phyloP scores from a whole-genome alignment of 352 stramenopile genomes.

The Phytophthora foliorum region DNA sequence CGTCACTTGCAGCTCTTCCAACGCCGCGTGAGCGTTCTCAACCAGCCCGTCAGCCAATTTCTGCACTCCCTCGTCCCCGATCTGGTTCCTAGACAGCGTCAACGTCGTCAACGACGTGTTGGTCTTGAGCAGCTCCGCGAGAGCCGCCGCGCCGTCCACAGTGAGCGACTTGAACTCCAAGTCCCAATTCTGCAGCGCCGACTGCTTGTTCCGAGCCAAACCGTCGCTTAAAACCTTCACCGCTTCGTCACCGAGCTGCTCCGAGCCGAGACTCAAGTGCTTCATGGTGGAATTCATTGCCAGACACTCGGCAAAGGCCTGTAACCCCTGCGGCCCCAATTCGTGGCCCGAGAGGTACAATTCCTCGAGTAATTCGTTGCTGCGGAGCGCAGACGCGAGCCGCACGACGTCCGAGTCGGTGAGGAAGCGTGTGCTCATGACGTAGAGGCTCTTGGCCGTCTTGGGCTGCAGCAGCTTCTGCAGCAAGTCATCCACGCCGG shows the following conservation, averaged over 20 bases:
- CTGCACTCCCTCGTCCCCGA: slow-evolving; percentile 56
- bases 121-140: slow-evolving; percentile 62
- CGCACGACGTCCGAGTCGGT: slow-evolving; percentile 58
- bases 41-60: slow-evolving; percentile 48
- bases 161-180: slow-evolving; percentile 79
- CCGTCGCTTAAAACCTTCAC: slow-evolving; percentile 57
- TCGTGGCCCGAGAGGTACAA: slow-evolving; percentile 83
- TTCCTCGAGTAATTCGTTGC: slow-evolving; percentile 73
- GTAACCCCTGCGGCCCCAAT: slow-evolving; percentile 49
- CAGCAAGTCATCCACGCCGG: slow-evolving; percentile 80
- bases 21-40: slow-evolving; percentile 39
- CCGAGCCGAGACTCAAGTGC: slow-evolving; percentile 73
- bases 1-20: slow-evolving; percentile 57
- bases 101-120: slow-evolving; percentile 60
- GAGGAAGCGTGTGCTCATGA: slow-evolving; percentile 79
- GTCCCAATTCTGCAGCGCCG: slow-evolving; percentile 68
- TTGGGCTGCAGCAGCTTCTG: slow-evolving; percentile 67
- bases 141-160: slow-evolving; percentile 47
- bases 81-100: slow-evolving; percentile 69
- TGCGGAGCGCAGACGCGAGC: slow-evolving; percentile 62
- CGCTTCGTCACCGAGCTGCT: slow-evolving; percentile 62
- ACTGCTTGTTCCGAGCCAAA: slow-evolving; percentile 62
- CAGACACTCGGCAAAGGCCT: slow-evolving; percentile 74
- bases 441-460: slow-evolving; percentile 74
- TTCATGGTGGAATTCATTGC: slow-evolving; percentile 73